A percentile compares a stretch with the other conserved stretches of the same genome.
Evolutionary conservation across 176 grass and related monocot genomes (phyloP).

Genomic region (Melocanna baccifera): DNA sequence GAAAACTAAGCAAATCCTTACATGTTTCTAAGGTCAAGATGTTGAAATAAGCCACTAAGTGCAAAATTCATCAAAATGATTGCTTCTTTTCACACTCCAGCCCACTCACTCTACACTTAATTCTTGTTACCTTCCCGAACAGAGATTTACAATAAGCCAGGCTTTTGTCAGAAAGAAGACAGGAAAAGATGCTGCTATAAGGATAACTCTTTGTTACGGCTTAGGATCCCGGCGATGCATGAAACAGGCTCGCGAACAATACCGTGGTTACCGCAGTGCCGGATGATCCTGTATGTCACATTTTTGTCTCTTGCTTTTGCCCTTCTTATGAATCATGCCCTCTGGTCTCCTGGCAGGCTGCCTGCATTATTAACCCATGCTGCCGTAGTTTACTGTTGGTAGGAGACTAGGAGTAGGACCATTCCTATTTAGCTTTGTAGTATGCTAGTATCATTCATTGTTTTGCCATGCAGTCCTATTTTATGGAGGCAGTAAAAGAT

Average conservation of each 20-base stretch:
- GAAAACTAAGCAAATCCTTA: background rate
- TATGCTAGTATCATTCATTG: background rate
- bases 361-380: conserved; percentile 11
- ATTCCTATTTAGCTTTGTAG: background rate
- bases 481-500: background rate
- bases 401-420: background rate
- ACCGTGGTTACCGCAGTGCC: too few species aligned
- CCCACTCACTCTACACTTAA: background rate
- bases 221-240: too few species aligned
- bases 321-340: conserved; percentile 3
- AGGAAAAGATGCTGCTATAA: background rate
- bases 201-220: background rate
- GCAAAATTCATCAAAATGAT: background rate
- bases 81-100: background rate
- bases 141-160: background rate
- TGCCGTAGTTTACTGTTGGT: background rate
- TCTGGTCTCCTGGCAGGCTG: conserved; percentile 16
- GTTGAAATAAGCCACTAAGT: background rate
- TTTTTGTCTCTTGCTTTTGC: background rate
- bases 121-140: background rate
- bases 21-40: background rate
- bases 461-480: background rate
- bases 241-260: too few species aligned
- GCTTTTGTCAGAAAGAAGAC: background rate
- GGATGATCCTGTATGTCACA: background rate